These are phyloP conservation scores for Nakaseomyces bracarensis DNA, from an alignment of 1,139 yeast genomes.

Conservation along the genomic window DNA sequence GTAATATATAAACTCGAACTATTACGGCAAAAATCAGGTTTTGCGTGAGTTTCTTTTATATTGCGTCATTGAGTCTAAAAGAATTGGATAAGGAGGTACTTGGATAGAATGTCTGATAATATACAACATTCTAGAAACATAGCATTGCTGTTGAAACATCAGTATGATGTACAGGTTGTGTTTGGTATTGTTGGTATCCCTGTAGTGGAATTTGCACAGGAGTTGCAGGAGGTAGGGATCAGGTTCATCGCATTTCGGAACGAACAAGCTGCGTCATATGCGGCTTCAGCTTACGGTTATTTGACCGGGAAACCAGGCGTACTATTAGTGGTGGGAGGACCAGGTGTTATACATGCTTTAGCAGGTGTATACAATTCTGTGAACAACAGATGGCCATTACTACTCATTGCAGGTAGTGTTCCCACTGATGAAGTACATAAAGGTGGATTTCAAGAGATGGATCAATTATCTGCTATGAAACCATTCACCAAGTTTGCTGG, in stretches of 20 bases:
- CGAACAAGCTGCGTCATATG: conserved; percentile 64
- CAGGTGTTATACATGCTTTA: conserved; percentile 56
- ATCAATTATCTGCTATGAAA: conserved; percentile 44
- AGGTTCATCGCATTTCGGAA: conserved; percentile 51
- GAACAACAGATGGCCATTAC: conserved; percentile 50
- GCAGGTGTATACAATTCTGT: conserved; percentile 56
- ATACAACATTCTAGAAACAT: conserved; percentile 28
- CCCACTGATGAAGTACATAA: conserved; percentile 36
- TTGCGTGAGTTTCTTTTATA: too few species aligned
- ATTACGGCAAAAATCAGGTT: too few species aligned
- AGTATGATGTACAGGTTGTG: conserved; percentile 44
- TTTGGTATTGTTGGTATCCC: conserved; percentile 69
- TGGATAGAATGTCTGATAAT: background rate
- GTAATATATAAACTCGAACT: too few species aligned
- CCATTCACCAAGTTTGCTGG: conserved; percentile 44
- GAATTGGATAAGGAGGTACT: background rate
- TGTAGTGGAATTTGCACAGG: conserved; percentile 55
- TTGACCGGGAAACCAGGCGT: conserved; percentile 56
- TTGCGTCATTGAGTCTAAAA: too few species aligned
- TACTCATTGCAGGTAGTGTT: conserved; percentile 53
- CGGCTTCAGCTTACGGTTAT: conserved; percentile 60
- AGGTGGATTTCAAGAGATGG: conserved; percentile 63
- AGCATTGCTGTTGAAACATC: conserved; percentile 37
- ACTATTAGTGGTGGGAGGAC: conserved; percentile 60
- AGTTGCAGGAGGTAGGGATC: conserved; percentile 44